These are phyloP conservation scores for Colletotrichum trifolii DNA, from an alignment of 2,329 filamentous ascomycete species.

Conservation along the genomic window DNA sequence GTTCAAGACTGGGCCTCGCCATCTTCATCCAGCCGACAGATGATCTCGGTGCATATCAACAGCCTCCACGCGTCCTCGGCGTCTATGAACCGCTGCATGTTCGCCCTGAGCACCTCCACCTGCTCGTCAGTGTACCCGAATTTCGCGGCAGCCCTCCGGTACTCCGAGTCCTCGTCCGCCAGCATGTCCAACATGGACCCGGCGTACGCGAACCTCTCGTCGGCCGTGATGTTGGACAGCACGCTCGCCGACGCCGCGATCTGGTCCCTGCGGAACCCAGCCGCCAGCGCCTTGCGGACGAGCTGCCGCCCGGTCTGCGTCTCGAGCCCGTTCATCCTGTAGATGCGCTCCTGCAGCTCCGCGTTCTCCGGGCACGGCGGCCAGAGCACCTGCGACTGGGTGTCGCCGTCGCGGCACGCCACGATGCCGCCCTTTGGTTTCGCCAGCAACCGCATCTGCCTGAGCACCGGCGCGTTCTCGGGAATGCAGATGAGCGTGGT, in stretches of 20 bases:
- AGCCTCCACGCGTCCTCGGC: conserved; percentile 22
- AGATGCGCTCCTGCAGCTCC: conserved; percentile 33
- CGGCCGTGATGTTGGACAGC: conserved; percentile 22
- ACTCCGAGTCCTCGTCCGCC: conserved; percentile 17
- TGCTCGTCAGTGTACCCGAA: conserved; percentile 29
- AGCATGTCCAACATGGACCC: conserved; percentile 30
- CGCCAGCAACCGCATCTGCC: conserved; percentile 25
- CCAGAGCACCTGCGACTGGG: conserved; percentile 33
- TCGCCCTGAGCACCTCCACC: conserved; percentile 6
- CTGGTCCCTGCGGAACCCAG: conserved; percentile 16
- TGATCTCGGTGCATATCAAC: conserved; percentile 26
- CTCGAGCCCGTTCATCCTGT: conserved; percentile 28
- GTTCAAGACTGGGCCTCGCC: neutral
- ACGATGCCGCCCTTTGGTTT: conserved; percentile 26
- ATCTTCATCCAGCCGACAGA: conserved; percentile 14
- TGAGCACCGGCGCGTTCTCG: conserved; percentile 17
- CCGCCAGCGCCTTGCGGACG: conserved; percentile 23
- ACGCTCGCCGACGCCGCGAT: conserved; percentile 22
- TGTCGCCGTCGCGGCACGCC: conserved; percentile 30
- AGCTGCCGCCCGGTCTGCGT: conserved; percentile 23
- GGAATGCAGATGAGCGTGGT: conserved; percentile 34
- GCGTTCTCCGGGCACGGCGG: conserved; percentile 30
- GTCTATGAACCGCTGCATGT: conserved; percentile 20
- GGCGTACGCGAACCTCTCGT: conserved; percentile 17
- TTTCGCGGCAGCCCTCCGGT: conserved; percentile 16